Conservation (phyloP, 257 asterid genomes). For the Solanum chiquidenum region DNA sequence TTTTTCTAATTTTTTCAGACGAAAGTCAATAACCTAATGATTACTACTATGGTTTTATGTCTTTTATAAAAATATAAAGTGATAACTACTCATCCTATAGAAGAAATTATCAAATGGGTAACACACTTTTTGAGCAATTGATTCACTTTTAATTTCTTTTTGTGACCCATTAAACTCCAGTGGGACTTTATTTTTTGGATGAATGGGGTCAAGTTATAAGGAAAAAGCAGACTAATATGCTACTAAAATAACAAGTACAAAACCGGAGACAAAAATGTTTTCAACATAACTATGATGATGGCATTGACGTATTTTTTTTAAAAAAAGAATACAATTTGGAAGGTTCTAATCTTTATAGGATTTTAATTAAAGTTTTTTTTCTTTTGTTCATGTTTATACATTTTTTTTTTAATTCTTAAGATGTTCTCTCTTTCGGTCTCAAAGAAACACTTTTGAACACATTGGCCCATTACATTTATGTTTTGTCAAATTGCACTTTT, state of each 20-base stretch:
- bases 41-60: background rate
- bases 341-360: background rate
- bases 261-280: background rate
- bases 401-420: background rate
- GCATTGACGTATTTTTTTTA: background rate
- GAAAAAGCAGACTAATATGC: background rate
- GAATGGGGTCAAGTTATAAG: background rate
- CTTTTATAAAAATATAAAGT: background rate
- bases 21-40: background rate
- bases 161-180: background rate
- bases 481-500: background rate
- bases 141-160: background rate
- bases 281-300: background rate
- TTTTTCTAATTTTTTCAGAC: background rate
- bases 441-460: background rate
- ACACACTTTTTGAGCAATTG: background rate
- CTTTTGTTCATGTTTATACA: no score
- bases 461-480: background rate
- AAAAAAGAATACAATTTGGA: background rate
- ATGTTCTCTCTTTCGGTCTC: conserved; percentile 2
- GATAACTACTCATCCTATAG: background rate
- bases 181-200: background rate
- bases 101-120: background rate
- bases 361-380: background rate
- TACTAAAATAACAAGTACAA: background rate